phyloP scores from a whole-genome alignment of 2,329 filamentous ascomycete genomes.

The Trichoderma sp. region DNA sequence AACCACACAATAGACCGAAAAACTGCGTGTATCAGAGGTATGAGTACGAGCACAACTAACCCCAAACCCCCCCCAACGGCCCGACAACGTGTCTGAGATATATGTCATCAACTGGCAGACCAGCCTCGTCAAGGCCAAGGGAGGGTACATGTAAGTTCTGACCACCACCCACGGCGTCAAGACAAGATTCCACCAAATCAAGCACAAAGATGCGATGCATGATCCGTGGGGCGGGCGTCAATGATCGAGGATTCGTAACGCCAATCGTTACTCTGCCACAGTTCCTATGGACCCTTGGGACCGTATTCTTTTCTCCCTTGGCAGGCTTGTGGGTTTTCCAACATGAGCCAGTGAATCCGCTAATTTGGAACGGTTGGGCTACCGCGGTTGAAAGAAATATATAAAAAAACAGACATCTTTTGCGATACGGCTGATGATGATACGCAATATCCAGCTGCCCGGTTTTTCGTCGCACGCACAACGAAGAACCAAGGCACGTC shows the following conservation, averaged over 20 bases:
- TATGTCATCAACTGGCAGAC: background rate
- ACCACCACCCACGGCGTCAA: background rate
- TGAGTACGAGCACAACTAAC: background rate
- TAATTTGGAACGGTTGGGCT: background rate
- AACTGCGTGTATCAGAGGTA: too few relatives aligned
- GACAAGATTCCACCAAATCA: background rate
- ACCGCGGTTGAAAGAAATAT: background rate
- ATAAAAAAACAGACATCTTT: background rate
- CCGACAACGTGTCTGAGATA: background rate
- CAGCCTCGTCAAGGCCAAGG: background rate
- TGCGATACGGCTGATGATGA: too few relatives aligned
- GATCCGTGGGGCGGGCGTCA: slow-evolving; percentile 12
- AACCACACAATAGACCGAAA: background rate
- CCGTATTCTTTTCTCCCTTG: background rate
- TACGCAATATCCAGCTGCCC: too few relatives aligned
- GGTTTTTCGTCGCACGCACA: too few relatives aligned
- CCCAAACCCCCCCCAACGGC: background rate
- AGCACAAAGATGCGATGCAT: background rate
- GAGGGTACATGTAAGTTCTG: background rate
- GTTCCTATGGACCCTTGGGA: background rate
- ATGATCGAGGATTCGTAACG: background rate
- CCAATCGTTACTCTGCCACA: background rate
- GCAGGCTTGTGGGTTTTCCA: background rate
- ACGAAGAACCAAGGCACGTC: too few relatives aligned
- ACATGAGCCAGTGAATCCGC: background rate